Evolutionary conservation across 2,329 filamentous ascomycete genomes (phyloP), one percentile per base, ranked within the genome.

Genomic region (Penicillium sp.): DNA sequence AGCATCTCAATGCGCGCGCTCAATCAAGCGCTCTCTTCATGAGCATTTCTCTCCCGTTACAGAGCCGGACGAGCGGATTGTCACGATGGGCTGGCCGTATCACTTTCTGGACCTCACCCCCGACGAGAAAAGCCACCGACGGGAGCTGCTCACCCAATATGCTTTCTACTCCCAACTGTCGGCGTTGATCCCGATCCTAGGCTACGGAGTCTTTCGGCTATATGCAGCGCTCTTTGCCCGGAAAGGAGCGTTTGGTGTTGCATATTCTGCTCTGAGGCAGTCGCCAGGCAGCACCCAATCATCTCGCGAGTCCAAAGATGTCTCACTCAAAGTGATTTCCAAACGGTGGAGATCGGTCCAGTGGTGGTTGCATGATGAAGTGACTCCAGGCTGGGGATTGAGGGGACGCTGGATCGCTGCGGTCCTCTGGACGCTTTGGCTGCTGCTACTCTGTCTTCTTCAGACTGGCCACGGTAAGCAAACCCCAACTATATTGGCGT

Each of bases 11-110:
- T 35, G 46, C 10, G 7, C 11, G 11, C 27, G 16, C n/a, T 11
- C n/a, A 49, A 27, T 7, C 7, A 11, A 31, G 27, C 5, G 27
- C 27, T 49, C 46, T n/a, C 13, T 5, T 49, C 4, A 13, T 39
- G 33, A 51, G 49, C 33, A 24, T 1, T 24, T 6, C 19, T 27
- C 49, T 39, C 22, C 35, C 19, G 27, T 39, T 10, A 19, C 19
- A 10, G 19, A 27, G 33, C 19, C 16, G 19, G 3, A 3, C 6
- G 19, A 27, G 13, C 13, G 49, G 19, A n/a, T 6, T 27, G n/a
- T 7, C 37, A 58, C 14, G 24, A 60, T 60, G 58, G 50, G 41
- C 4, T 60, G 58, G 58, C 55, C 55, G 7, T 60, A 54, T 43
- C 55, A 51, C 16, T 54, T 60, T 35, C 43, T 58, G 11, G 36